Conservation (phyloP, 73 alveolate species). For the Paramecium biaurelia region DNA sequence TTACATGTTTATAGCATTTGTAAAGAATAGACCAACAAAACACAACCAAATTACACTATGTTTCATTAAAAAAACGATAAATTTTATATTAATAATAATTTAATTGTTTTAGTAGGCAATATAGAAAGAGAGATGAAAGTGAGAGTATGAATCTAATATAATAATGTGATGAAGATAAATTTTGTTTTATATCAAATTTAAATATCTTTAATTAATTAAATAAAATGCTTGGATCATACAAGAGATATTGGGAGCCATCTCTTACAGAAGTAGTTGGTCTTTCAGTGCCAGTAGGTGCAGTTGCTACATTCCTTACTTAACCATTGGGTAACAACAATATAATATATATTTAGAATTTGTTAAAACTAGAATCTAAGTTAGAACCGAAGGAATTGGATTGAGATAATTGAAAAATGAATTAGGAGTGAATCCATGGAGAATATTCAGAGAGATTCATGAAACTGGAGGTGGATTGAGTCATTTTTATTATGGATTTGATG, state of each 20-base stretch:
- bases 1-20: not conserved
- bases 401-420: conserved; percentile 20
- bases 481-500: conserved; percentile 59
- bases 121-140: not conserved
- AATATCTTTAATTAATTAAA: conserved; percentile 37
- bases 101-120: not conserved
- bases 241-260: conserved; percentile 70
- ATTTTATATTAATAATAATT: conserved; percentile 15
- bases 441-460: conserved; percentile 65
- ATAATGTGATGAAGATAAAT: not conserved
- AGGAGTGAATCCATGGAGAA: conserved; percentile 61
- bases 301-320: conserved; percentile 47
- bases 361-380: conserved; percentile 56
- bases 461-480: conserved; percentile 62
- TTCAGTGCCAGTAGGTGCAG: conserved; percentile 59
- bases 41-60: not conserved
- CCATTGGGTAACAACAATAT: conserved; percentile 6
- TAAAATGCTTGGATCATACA: conserved; percentile 63
- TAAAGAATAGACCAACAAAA: not conserved
- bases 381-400: conserved; percentile 64
- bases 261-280: conserved; percentile 43
- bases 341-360: conserved; percentile 12
- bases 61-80: not conserved
- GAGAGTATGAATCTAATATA: not conserved
- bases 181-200: not conserved